Evolutionary conservation across 495 filamentous ascomycete species (phyloP), one percentile per base, ranked within the genome.

Genomic region (Penicillium coprophilum): DNA sequence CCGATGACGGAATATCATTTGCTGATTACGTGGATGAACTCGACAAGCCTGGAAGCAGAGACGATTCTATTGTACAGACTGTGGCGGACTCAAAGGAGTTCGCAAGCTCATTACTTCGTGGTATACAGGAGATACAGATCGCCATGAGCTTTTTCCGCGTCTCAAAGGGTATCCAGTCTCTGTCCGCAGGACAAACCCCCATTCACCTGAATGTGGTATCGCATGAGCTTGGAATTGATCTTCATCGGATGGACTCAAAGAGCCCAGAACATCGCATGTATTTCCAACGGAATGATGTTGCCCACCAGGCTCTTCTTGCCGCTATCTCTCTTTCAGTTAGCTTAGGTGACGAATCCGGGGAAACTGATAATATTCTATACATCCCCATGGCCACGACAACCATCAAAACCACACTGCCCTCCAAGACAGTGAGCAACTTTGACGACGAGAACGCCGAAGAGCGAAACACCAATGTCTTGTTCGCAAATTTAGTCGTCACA

Each of bases 241-340:
- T 97, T 31, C 88, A 97, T 68, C 85, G 94, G 15, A 85, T 99
- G 55, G 95, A 99, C 67, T 89, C 89, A 27, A 93, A 89, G 62
- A 96, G 90, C 36, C 92, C 94, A 0, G 93, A 92, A 3, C 94
- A 99, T 81, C 87, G 92, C 50, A 99, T 99, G 94, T 99, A 99
- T 74, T 99, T 99, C 70, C 91, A 92, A 13, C 85, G 88, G 11
- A 85, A 88, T 50, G 95, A 97, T 63, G 83, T 97, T 59, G 94
- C 94, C 19, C 94, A 99, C 67, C 92, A 99, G 77, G 94, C 94
- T 21, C 80, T 99, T 41, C 79, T 95, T 28, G 92, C 94, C 17
- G 94, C 91, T 6, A 87, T 97, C 20, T 95, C 94, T 6, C 87
- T 97, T 34, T 92, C 92, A 2, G 80, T 97, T 53, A 94, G 91